Evolutionary conservation across 176 grass and related monocot genomes (phyloP).

Genomic region (Phyllostachys edulis): DNA sequence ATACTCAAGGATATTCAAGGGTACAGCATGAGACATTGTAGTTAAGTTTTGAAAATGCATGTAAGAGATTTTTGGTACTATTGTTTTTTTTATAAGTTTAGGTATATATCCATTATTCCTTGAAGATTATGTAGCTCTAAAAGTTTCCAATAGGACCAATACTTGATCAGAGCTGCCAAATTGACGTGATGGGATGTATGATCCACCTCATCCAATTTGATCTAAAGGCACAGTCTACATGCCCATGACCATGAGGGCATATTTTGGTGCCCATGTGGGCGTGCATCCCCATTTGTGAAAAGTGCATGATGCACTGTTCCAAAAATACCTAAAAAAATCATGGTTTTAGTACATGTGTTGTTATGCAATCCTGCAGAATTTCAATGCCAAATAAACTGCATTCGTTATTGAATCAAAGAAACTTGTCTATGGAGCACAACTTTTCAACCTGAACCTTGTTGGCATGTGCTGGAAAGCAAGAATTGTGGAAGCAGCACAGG

Average conservation of each 20-base stretch:
- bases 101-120: background rate
- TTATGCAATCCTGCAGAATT: background rate
- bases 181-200: background rate
- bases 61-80: background rate
- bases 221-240: background rate
- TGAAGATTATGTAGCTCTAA: background rate
- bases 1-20: background rate
- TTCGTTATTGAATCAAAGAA: background rate
- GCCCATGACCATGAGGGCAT: background rate
- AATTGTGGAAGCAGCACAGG: background rate
- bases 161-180: background rate
- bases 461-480: background rate
- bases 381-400: conserved; percentile 3
- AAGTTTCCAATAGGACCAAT: background rate
- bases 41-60: background rate
- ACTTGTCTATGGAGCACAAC: background rate
- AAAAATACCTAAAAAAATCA: background rate
- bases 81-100: background rate
- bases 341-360: background rate
- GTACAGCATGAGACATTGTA: background rate
- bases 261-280: background rate
- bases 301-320: background rate
- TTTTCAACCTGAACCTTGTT: background rate
- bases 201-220: background rate
- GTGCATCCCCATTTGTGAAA: background rate